Evolutionary conservation across 163 green algal genomes (phyloP), one percentile per base, ranked within the genome.

Genomic region (Trebouxiophyceae sp.): DNA sequence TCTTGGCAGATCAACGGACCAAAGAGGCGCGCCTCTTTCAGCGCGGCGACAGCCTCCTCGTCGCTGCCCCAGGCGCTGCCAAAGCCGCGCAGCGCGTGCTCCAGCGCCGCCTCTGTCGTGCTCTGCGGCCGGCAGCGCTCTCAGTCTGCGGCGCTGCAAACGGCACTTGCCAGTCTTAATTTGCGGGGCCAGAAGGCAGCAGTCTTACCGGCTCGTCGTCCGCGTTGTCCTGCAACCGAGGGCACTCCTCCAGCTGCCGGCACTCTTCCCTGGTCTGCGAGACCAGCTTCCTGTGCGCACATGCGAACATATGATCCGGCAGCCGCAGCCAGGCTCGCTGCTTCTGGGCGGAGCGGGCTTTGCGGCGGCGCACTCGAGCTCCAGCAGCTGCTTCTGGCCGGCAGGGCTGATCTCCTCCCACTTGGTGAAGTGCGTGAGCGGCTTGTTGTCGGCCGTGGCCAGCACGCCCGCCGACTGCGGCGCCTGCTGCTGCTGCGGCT

Each of bases 361-460:
- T 50, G 39, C 12, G 39, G 19, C 39, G 23, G 34, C 66, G 62
- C 62, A 76, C 69, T 83, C 73, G 4, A 83, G 60, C 32, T 83
- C 68, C 23, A 74, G 44, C 33, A 83, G 71, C 57, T 75, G 67
- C 28, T 72, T 46, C 55, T 83, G 76, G 16, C 58, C 68, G 50
- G 71, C 61, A 5, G 72, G 72, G 59, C 50, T 66, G 26, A 83
- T 56, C 44, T 83, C 76, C 16, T 77, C 76, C 76, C 76, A 83
- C 33, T 77, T 80, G 50, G 60, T 78, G 57, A 24, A 62, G 62
- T 80, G 72, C n/a, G 61, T 71, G 47, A 83, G 50, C 45, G 68
- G 76, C n/a, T 60, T 44, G 28, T 54, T 54, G 30, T 78, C 72
- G 32, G 71, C 77, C 44, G 68, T 80, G 26, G 59, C 7, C 30